Evolutionary conservation across 2,329 filamentous ascomycete genomes (phyloP), one percentile per base, ranked within the genome.

Genomic region (Lecanicillium sp.): DNA sequence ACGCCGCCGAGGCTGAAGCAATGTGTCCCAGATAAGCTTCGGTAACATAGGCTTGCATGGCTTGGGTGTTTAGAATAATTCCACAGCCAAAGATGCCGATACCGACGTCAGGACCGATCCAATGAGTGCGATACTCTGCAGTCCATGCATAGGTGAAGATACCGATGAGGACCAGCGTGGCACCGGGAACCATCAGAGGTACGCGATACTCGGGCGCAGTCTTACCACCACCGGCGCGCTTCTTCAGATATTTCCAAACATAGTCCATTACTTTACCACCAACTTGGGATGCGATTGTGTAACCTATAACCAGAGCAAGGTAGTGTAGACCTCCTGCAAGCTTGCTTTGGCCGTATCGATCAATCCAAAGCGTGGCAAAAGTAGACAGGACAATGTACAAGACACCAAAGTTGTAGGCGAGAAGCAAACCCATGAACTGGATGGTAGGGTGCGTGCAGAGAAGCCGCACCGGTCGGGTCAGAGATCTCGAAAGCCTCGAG

Each of bases 31-130:
- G 42, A 12, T 43, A 51, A 26, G 55, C 53, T 21, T 54, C 41
- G 29, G 56, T 55, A 14, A 51, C 46, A 48, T 82, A 82, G 0
- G 77, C 78, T 42, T 73, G 68, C 27, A 77, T 67, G 2, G 73
- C 73, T 56, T 75, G 73, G 42, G 78, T 77, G 1, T 71, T 63
- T 9, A 75, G 67, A 38, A 79, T 72, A 54, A 72, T 74, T 1
- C 78, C 77, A 4, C 70, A 64, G 0, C 72, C 72, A 50, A 82
- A 75, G n/a, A 79, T 66, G 0, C 63, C 61, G 2, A 73, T 73
- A 2, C 79, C 79, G 20, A 82, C 68, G 39, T 83, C 79, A 0
- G 79, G 77, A 5, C 78, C 68, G 17, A 81, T 73, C 75, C 75
- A 84, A 55, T 75, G 72, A 0, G 68, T 62, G 1, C 67, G 58